These are phyloP conservation scores for Lepidium africanum DNA, from an alignment of 345 rosid genomes.

Conservation along the genomic window DNA sequence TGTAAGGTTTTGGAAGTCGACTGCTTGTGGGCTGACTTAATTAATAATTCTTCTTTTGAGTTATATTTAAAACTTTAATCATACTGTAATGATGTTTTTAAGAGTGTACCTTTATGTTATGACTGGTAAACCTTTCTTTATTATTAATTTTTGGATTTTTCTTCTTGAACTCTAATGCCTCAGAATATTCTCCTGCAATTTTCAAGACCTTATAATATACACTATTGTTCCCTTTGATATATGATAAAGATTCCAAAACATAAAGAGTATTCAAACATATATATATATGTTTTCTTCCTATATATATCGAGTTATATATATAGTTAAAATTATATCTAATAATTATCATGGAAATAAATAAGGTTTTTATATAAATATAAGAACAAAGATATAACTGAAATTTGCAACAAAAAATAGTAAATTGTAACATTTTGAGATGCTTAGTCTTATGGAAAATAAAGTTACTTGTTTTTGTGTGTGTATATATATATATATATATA, in stretches of 20 bases:
- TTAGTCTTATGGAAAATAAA: too few relatives aligned
- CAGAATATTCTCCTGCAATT: conserved; percentile 88
- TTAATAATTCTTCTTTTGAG: conserved; percentile 33
- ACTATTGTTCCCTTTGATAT: conserved; percentile 2
- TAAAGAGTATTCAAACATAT: background rate
- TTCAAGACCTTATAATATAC: conserved; percentile 31
- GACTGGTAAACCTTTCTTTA: conserved; percentile 30
- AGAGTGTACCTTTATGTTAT: conserved; percentile 13
- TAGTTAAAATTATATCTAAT: too few relatives aligned
- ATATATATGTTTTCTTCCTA: background rate
- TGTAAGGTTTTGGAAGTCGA: conserved; percentile 84
- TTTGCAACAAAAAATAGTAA: too few relatives aligned
- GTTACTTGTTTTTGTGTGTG: too few relatives aligned
- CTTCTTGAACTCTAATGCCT: conserved; percentile 80
- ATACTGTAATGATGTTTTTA: conserved; percentile 83
- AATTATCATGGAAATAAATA: too few relatives aligned
- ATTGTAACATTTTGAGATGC: too few relatives aligned
- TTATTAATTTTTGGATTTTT: conserved; percentile 53
- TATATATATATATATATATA: background rate
- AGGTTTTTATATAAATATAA: too few relatives aligned
- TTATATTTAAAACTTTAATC: conserved; percentile 42
- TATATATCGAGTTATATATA: too few relatives aligned
- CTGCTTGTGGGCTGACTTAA: conserved; percentile 87
- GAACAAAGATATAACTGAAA: too few relatives aligned
- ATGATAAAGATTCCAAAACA: conserved; percentile 4